Evolutionary conservation across 202 grass and related monocot genomes (phyloP).

Genomic region (Zoysia matrella): DNA sequence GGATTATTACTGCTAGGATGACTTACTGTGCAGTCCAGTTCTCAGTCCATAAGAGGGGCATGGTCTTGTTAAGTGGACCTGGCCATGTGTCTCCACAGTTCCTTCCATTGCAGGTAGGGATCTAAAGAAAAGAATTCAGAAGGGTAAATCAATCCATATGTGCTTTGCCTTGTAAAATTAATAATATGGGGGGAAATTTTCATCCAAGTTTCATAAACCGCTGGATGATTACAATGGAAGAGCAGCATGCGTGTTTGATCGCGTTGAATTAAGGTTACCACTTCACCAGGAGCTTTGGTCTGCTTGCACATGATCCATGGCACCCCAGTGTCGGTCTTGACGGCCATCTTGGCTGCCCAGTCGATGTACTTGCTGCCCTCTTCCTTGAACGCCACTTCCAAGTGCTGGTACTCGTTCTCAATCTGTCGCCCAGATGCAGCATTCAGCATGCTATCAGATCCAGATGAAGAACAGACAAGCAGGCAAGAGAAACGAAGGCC

Average conservation of each 20-base stretch:
- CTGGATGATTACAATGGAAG: background rate
- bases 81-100: slow-evolving; percentile 89
- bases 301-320: slow-evolving; percentile 99
- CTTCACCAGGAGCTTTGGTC: slow-evolving; percentile 69
- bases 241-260: background rate
- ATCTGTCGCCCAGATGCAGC: slow-evolving; percentile 43
- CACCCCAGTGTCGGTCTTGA: slow-evolving; percentile 50
- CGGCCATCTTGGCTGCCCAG: slow-evolving; percentile 83
- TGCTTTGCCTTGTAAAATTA: background rate
- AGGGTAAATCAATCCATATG: background rate
- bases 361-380: slow-evolving; percentile 70
- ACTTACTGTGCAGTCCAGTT: slow-evolving; percentile 91
- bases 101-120: slow-evolving; percentile 87
- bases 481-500: background rate
- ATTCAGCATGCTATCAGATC: background rate
- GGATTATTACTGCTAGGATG: background rate
- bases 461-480: no score
- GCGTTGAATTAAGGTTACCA: slow-evolving; percentile 52
- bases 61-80: slow-evolving; percentile 57
- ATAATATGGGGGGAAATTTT: background rate
- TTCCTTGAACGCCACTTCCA: slow-evolving; percentile 62
- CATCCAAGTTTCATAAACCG: no score
- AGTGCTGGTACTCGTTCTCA: slow-evolving; percentile 92
- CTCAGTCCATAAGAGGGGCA: slow-evolving; percentile 85
- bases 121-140: slow-evolving; percentile 39